Evolutionary conservation across 495 filamentous ascomycete genomes (phyloP).

Genomic region (Entonaema liquescens): DNA sequence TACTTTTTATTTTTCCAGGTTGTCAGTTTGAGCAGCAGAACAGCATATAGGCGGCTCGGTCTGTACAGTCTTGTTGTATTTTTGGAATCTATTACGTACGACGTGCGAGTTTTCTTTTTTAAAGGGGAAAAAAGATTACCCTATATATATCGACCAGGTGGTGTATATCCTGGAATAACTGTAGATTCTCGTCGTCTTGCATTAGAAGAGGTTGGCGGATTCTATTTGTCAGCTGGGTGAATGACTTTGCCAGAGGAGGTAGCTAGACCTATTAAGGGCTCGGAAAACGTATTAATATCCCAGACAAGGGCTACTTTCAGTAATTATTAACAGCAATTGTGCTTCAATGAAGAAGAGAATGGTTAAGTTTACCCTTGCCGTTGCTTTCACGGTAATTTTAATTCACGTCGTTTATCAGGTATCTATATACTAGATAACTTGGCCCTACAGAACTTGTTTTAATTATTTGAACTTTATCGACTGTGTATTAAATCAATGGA

Average conservation of each 20-base stretch:
- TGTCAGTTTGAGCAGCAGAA: background rate
- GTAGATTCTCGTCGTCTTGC: background rate
- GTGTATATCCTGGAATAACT: background rate
- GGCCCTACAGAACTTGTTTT: no score
- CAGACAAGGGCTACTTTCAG: no score
- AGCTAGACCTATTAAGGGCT: background rate
- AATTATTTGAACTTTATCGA: no score
- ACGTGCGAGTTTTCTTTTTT: background rate
- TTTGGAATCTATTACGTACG: constrained; percentile 9
- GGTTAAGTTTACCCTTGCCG: no score
- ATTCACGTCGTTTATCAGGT: no score
- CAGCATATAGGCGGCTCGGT: background rate
- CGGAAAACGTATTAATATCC: no score
- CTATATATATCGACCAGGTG: constrained; percentile 20
- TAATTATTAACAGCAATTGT: no score
- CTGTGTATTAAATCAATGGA: no score
- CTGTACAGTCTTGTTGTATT: constrained; percentile 18
- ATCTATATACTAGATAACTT: no score
- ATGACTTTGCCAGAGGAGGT: background rate
- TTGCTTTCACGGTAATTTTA: no score
- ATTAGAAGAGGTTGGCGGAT: background rate
- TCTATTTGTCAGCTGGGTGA: background rate
- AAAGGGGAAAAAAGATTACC: background rate
- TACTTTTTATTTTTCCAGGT: constrained; percentile 11
- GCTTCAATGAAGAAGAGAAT: no score